Conservation (phyloP, 805 yeast genomes). For the Ogataea minuta region DNA sequence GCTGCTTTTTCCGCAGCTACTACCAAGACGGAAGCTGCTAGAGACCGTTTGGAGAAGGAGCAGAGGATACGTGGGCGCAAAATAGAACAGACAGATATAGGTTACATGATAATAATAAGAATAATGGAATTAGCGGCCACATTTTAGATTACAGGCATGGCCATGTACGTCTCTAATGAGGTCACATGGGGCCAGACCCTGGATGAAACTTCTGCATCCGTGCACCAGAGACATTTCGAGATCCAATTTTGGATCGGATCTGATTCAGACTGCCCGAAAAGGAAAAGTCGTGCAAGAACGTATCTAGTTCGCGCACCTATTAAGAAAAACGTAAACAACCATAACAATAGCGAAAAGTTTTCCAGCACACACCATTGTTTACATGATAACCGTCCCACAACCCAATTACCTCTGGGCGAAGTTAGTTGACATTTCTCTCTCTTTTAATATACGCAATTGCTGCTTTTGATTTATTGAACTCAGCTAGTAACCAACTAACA, state of each 20-base stretch:
- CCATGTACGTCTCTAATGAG: no score
- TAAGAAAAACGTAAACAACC: slow-evolving; percentile 8
- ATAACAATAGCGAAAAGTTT: slow-evolving; percentile 8
- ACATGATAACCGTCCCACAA: neutral
- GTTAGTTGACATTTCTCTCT: slow-evolving; percentile 8
- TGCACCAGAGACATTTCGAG: neutral
- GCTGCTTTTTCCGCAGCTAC: slow-evolving; percentile 32
- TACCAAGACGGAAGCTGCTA: slow-evolving; percentile 32
- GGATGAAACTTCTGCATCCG: neutral
- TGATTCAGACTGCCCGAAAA: slow-evolving; percentile 1
- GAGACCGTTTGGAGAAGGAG: slow-evolving; percentile 30
- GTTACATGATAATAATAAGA: slow-evolving; percentile 1
- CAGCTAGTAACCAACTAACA: slow-evolving; percentile 19
- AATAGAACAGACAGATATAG: neutral
- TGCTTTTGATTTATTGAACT: slow-evolving; percentile 5
- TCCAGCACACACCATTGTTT: slow-evolving; percentile 4
- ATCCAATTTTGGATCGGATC: slow-evolving; percentile 3
- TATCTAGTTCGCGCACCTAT: neutral
- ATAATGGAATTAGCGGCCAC: neutral
- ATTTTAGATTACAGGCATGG: no score
- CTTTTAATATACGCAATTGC: slow-evolving; percentile 6
- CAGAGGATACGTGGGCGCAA: slow-evolving; percentile 14
- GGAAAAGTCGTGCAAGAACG: slow-evolving; percentile 8
- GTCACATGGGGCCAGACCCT: neutral
- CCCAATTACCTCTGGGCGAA: slow-evolving; percentile 1